These are phyloP conservation scores for Penicillium sp. DNA, from an alignment of 2,329 filamentous ascomycete genomes.

Conservation along the genomic window DNA sequence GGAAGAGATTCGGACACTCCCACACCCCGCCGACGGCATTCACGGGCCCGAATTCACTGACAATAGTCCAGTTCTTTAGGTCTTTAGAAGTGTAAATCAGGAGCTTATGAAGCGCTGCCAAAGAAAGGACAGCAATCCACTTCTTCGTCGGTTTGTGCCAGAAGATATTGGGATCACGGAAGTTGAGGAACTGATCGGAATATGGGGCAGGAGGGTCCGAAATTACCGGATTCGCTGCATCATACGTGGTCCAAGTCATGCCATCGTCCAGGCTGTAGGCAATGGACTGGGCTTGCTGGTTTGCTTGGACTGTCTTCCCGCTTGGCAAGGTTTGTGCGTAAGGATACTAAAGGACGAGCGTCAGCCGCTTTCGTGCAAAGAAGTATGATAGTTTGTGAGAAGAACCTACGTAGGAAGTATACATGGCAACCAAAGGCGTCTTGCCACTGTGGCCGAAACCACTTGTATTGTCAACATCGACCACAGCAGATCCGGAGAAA, in stretches of 20 bases:
- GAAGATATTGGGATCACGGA: constrained; percentile 68
- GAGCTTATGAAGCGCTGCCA: not conserved
- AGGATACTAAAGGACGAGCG: constrained; percentile 20
- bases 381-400: not conserved
- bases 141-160: constrained; percentile 53
- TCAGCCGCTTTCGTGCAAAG: not conserved
- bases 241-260: constrained; percentile 46
- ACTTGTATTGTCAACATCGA: not conserved
- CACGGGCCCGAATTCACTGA: not conserved
- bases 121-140: constrained; percentile 54
- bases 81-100: not conserved
- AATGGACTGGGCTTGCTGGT: constrained; percentile 58
- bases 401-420: not conserved
- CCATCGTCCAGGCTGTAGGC: constrained; percentile 65
- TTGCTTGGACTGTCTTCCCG: constrained; percentile 21
- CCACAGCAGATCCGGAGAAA: constrained; percentile 32
- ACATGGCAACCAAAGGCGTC: not conserved
- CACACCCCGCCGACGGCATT: not conserved
- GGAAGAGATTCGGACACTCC: not conserved
- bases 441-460: not conserved
- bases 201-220: constrained; percentile 10
- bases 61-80: not conserved
- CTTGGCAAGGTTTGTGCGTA: constrained; percentile 24
- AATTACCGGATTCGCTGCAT: not conserved
- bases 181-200: constrained; percentile 51